Evolutionary conservation across 805 yeast species (phyloP).

Genomic region (Candida gorgasii): DNA sequence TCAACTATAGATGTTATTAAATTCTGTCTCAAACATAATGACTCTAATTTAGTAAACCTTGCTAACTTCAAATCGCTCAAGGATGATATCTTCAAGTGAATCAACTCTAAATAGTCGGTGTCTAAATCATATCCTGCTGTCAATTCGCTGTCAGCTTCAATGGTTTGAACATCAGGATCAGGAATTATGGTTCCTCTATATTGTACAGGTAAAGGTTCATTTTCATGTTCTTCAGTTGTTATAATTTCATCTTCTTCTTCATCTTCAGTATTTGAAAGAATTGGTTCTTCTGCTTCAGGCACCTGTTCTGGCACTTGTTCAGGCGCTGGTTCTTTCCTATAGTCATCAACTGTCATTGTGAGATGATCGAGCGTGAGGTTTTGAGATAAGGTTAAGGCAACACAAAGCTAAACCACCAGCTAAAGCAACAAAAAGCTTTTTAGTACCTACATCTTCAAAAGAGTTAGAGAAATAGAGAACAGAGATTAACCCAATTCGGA

Average conservation of each 20-base stretch:
- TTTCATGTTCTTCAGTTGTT: slow-evolving; percentile 12
- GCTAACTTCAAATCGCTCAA: slow-evolving; percentile 60
- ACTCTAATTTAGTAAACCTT: slow-evolving; percentile 57
- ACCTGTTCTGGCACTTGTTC: not conserved
- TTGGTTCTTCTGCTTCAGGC: slow-evolving; percentile 17
- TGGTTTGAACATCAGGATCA: slow-evolving; percentile 50
- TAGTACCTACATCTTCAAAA: too few relatives aligned
- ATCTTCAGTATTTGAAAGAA: slow-evolving; percentile 15
- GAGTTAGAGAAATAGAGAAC: not conserved
- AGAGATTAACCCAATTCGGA: not conserved
- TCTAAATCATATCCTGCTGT: slow-evolving; percentile 59
- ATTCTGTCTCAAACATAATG: slow-evolving; percentile 80
- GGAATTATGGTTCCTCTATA: slow-evolving; percentile 46
- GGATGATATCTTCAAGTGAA: slow-evolving; percentile 67
- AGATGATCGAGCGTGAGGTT: not conserved
- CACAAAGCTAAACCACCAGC: too few relatives aligned
- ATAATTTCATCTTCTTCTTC: slow-evolving; percentile 27
- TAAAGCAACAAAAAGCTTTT: too few relatives aligned
- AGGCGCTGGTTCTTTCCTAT: not conserved
- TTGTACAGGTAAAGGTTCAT: slow-evolving; percentile 40
- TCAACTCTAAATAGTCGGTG: slow-evolving; percentile 59
- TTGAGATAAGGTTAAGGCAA: not conserved
- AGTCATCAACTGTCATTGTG: slow-evolving; percentile 8
- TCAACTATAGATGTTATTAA: slow-evolving; percentile 66
- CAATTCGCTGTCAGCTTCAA: slow-evolving; percentile 70